Conservation (phyloP, 2,329 filamentous ascomycete species). For the Aureobasidium vineae region DNA sequence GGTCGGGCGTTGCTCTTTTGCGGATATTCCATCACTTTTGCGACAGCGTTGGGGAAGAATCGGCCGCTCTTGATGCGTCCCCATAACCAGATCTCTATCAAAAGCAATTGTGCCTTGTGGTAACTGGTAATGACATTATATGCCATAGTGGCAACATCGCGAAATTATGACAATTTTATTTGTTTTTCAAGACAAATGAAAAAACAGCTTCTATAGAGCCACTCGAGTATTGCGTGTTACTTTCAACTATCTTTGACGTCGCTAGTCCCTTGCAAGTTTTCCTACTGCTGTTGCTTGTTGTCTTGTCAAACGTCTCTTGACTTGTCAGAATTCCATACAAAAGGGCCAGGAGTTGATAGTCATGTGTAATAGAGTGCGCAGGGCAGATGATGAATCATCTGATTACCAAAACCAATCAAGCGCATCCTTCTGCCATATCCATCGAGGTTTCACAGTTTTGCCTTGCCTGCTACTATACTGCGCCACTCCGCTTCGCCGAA, state of each 20-base stretch:
- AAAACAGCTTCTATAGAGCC: no score
- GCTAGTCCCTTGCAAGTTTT: not conserved
- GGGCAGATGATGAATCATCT: not conserved
- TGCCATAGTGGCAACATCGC: no score
- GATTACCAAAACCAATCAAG: not conserved
- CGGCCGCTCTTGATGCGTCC: not conserved
- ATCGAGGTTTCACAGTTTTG: conserved; percentile 17
- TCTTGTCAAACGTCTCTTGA: not conserved
- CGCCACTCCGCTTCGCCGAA: conserved; percentile 62
- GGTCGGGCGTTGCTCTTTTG: conserved; percentile 38
- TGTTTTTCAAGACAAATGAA: no score
- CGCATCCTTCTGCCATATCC: not conserved
- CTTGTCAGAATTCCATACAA: not conserved
- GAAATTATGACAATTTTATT: no score
- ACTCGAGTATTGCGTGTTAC: no score
- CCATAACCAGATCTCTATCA: not conserved
- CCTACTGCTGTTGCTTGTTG: not conserved
- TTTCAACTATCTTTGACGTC: not conserved
- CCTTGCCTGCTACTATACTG: conserved; percentile 43
- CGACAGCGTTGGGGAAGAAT: not conserved
- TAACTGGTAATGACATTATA: no score
- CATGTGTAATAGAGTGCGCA: not conserved
- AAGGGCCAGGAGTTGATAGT: not conserved
- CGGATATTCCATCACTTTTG: conserved; percentile 35
- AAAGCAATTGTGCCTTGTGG: no score